Evolutionary conservation across 306 rosid species (phyloP).

Genomic region (Ammopiptanthus mongolicus): DNA sequence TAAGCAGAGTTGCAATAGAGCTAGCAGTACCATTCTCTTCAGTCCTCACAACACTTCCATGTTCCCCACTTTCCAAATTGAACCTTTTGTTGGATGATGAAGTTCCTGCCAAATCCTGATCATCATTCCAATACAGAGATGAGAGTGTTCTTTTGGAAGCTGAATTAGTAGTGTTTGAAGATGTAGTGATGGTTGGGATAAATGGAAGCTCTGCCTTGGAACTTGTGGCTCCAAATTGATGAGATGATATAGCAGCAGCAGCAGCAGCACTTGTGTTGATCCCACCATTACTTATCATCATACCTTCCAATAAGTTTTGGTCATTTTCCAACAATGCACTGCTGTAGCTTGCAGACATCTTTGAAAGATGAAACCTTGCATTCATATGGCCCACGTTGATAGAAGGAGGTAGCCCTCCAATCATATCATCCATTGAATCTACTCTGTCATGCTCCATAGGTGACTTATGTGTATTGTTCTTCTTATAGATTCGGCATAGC

Average conservation of each 20-base stretch:
- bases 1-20: constrained; percentile 55
- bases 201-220: constrained; percentile 31
- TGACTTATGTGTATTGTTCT: constrained; percentile 57
- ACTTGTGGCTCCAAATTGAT: constrained; percentile 21
- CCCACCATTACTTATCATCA: constrained; percentile 21
- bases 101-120: constrained; percentile 24
- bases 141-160: constrained; percentile 48
- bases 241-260: background rate
- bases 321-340: constrained; percentile 40
- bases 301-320: constrained; percentile 50
- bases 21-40: constrained; percentile 32
- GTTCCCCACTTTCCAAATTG: constrained; percentile 34
- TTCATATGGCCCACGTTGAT: constrained; percentile 35
- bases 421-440: constrained; percentile 54
- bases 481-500: constrained; percentile 90
- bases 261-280: too few species aligned
- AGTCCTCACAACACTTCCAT: constrained; percentile 24
- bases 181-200: constrained; percentile 20
- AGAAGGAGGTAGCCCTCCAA: constrained; percentile 42
- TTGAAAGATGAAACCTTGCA: constrained; percentile 50
- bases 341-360: constrained; percentile 35
- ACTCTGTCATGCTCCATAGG: constrained; percentile 55
- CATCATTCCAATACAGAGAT: constrained; percentile 54
- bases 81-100: constrained; percentile 48
- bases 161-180: constrained; percentile 24